Base-by-base conservation (phyloP, 2,329 filamentous ascomycete species). In the Pseudopithomyces maydicus region DNA sequence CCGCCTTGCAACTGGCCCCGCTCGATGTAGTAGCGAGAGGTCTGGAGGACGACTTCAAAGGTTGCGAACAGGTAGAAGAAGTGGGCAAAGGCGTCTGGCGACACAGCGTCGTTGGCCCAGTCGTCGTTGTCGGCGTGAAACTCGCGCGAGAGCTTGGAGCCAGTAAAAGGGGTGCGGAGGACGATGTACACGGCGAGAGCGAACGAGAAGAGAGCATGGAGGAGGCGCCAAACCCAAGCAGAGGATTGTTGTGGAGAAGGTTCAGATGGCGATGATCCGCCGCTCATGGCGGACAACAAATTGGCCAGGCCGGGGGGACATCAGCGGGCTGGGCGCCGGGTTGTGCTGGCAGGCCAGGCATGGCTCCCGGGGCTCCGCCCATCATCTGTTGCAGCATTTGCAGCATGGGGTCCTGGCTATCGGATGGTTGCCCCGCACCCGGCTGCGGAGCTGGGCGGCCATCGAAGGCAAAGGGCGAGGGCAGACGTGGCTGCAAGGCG, bases 51-150 rank as follows among this genome's bases (percentile, higher is more conserved):
- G 11, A 91, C 82, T 78, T 95, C 90, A 32, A 86, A 88, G 0
- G 90, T 91, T 6, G 90, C 88, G 71, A 94, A 95, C n/a, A 90
- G 83, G 80, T 88, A 91, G 75, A 94, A 92, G 76, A 92, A 88
- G 59, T 82, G 81, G 44, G 79, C 79, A 39, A 80, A 78, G 35
- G 74, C 68, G 46, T 76, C 75, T 15, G 76, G 72, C 29, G 79
- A 74, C 1, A 67, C 69, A 7, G 76, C 65, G 10, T 70, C 69
- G 2, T 59, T 44, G 2, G 63, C 61, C 66, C 72, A 76, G 57
- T 71, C 71, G 20, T 73, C 65, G 15, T 71, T 66, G 38, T 51
- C 48, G 38, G 22, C n/a, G 62, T 46, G 20, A 59, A 43, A 15
- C 45, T 62, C 61, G 61, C 64, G 29, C 90, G 85, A 67, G 6